These are phyloP conservation scores for Tetrapisispora taiwanensis DNA, from an alignment of 805 yeast genomes.

Conservation along the genomic window DNA sequence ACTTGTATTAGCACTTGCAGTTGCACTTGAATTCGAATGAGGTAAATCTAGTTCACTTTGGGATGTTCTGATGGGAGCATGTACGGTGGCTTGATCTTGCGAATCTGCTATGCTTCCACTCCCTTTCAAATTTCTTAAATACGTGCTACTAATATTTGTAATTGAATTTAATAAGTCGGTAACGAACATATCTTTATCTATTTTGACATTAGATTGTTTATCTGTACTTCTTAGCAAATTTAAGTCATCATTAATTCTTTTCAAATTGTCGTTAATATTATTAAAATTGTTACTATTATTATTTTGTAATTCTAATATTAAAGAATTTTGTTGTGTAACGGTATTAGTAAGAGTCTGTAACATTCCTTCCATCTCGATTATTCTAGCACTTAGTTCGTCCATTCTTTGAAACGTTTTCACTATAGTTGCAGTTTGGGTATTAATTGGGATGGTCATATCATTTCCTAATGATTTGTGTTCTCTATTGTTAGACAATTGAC, in stretches of 20 bases:
- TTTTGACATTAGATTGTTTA: slow-evolving; percentile 2
- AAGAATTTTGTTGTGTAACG: slow-evolving; percentile 16
- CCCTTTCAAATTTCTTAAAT: slow-evolving; percentile 12
- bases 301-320: slow-evolving; percentile 3
- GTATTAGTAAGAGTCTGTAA: slow-evolving; percentile 18
- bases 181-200: slow-evolving; percentile 16
- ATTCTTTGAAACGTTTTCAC: slow-evolving; percentile 25
- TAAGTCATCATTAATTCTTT: not conserved
- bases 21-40: not conserved
- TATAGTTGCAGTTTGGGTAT: slow-evolving; percentile 7
- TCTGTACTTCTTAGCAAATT: too few species aligned
- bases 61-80: not conserved
- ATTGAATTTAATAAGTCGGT: slow-evolving; percentile 24
- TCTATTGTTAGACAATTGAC: not conserved
- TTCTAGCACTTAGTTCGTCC: slow-evolving; percentile 26
- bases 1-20: too few species aligned
- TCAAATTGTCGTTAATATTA: not conserved
- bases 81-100: not conserved
- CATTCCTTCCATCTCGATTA: slow-evolving; percentile 26
- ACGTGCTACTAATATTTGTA: slow-evolving; percentile 22
- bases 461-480: not conserved
- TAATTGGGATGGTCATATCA: slow-evolving; percentile 3
- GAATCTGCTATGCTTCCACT: too few species aligned
- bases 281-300: slow-evolving; percentile 2
- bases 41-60: slow-evolving; percentile 1